Percentiles rank a stretch among this genome's conserved stretches.
Evolutionary conservation across 2,329 filamentous ascomycete species (phyloP).

Genomic region (Pyricularia sp.): DNA sequence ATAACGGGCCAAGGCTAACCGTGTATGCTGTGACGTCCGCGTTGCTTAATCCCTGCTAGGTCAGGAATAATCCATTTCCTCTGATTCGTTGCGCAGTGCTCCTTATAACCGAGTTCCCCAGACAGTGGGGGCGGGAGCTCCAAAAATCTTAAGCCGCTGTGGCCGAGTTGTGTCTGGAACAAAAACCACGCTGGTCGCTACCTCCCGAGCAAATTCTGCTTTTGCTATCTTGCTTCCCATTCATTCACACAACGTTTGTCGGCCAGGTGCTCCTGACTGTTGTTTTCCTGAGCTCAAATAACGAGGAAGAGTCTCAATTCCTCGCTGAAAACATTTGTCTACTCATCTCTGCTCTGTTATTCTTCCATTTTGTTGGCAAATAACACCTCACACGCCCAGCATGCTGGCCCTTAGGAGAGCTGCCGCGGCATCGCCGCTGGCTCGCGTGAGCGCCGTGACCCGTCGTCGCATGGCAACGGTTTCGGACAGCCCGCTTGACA

Average conservation of each 20-base stretch:
- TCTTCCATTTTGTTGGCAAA: conserved; percentile 11
- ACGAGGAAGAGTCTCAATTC: background rate
- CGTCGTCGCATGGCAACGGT: conserved; percentile 71
- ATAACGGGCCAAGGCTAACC: background rate
- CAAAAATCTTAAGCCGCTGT: background rate
- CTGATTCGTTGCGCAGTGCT: background rate
- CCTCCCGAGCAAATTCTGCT: background rate
- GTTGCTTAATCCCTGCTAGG: background rate
- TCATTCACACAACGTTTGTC: background rate
- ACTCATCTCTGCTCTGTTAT: conserved; percentile 17
- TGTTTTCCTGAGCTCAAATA: background rate
- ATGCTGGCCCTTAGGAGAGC: conserved; percentile 61
- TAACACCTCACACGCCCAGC: conserved; percentile 17
- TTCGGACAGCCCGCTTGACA: conserved; percentile 72
- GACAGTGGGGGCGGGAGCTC: background rate
- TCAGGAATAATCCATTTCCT: background rate
- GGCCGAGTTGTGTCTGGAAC: background rate
- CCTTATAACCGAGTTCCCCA: background rate
- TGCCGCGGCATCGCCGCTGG: conserved; percentile 50
- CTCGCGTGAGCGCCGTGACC: conserved; percentile 46
- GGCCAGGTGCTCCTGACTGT: background rate
- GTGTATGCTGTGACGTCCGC: background rate
- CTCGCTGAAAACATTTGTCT: background rate
- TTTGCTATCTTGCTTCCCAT: background rate
- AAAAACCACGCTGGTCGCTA: background rate